Evolutionary conservation across 257 asterid genomes (phyloP), one percentile per base, ranked within the genome.

Genomic region (Euphrasia confusa): DNA sequence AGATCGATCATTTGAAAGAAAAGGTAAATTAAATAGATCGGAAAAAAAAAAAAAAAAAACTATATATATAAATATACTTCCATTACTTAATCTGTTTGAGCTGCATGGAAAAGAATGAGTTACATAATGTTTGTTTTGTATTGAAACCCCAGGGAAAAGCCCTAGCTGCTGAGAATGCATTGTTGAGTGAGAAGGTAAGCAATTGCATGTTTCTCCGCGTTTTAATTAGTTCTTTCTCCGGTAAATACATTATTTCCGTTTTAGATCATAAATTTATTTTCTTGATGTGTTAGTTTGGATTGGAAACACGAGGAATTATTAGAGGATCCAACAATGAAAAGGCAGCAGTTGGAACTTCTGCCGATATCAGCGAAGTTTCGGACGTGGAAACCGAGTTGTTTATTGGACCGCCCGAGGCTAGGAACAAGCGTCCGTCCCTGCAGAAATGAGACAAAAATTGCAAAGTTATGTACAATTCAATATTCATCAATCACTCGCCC

Each of bases 381-480:
- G 97, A 92, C 39, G 95, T 92, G 61, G 97, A 88, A 75, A 92
- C 98, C 7, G 95, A 86, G 27, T 50, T 92, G 78, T 83, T 81
- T 77, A 92, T 92, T 24, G 98, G 97, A 21, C 84, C 60, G 5
- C 98, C 97, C 0, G 89, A 85, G 74, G 60, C 74, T 24, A 81
- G 94, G 80, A 66, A 60, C 14, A 83, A 76, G 76, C 94, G 74
- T 35, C 71, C 73, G 2, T 52, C 33, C 24, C 24, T 21, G 37
- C 59, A 60, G 21, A 78, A 69, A 59, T 78, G 61, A 68, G 17
- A 21, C 24, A 21, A 21, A 15, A 37, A 7, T 2, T 44, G 65
- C 64, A 62, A 47, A 69, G 42, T 37, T 0, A 21, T 37, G 42
- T 60, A 64, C 7, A 28, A 62, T 45, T 60, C 40, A 1, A 7